phyloP scores from a whole-genome alignment of 768 basidiomycete species.

The Atractiella rhizophila region DNA sequence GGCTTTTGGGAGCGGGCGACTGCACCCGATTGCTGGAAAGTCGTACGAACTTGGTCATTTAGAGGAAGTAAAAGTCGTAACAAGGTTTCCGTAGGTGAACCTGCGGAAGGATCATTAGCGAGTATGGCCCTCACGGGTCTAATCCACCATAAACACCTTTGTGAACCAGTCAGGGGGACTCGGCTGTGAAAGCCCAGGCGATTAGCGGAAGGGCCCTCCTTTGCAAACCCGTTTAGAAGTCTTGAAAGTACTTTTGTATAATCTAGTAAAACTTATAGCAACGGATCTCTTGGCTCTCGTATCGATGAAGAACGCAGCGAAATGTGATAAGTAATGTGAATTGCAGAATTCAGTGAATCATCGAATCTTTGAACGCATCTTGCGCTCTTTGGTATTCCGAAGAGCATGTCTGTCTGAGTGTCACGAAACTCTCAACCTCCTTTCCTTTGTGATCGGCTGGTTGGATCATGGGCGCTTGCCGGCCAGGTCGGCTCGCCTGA shows the following conservation, averaged over 20 bases:
- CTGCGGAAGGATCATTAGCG: constrained; percentile 45
- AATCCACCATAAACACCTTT: no score
- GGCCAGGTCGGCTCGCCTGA: constrained; percentile 20
- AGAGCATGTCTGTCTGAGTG: constrained; percentile 54
- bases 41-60: constrained; percentile 55
- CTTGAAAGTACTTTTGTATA: constrained; percentile 14
- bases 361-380: constrained; percentile 62
- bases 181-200: no score
- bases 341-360: constrained; percentile 60
- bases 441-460: constrained; percentile 10
- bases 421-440: constrained; percentile 22
- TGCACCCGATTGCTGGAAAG: constrained; percentile 33
- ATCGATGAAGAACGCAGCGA: constrained; percentile 60
- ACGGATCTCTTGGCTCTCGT: constrained; percentile 53
- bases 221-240: neutral
- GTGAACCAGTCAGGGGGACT: no score
- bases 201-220: no score
- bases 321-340: constrained; percentile 62
- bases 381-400: constrained; percentile 50
- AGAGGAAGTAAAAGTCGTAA: constrained; percentile 45
- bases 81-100: constrained; percentile 28
- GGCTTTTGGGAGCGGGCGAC: constrained; percentile 37
- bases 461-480: constrained; percentile 18
- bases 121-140: no score
- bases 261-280: constrained; percentile 30